phyloP scores from a whole-genome alignment of 2,329 filamentous ascomycete species.

The Ceratocystiopsis sp. region DNA sequence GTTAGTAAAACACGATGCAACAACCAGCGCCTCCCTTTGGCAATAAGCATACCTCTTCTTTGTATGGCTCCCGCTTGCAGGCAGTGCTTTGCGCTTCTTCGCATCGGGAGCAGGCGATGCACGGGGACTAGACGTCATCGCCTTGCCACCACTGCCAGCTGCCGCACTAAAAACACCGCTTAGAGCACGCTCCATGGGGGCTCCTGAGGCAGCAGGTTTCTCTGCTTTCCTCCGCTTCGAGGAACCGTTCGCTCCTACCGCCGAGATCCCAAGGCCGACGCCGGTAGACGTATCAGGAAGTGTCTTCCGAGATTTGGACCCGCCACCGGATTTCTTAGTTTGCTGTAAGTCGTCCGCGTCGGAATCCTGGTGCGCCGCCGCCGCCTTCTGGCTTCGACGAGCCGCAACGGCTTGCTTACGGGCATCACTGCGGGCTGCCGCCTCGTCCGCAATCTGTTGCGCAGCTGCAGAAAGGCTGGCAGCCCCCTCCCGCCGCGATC shows the following conservation, averaged over 20 bases:
- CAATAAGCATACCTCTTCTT: conserved; percentile 53
- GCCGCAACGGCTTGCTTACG: conserved; percentile 67
- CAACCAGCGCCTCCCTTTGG: conserved; percentile 15
- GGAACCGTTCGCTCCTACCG: conserved; percentile 34
- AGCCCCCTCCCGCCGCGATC: conserved; percentile 62
- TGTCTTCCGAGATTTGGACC: conserved; percentile 43
- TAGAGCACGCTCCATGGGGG: conserved; percentile 50
- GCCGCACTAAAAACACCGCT: conserved; percentile 33
- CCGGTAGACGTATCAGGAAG: conserved; percentile 12
- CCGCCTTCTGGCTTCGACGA: conserved; percentile 48
- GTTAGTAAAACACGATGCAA: conserved; percentile 6
- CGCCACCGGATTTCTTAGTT: conserved; percentile 45
- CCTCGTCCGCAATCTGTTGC: conserved; percentile 65
- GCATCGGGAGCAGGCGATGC: conserved; percentile 54
- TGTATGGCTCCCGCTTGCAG: conserved; percentile 46
- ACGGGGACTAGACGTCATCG: conserved; percentile 46
- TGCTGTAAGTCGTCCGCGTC: conserved; percentile 52
- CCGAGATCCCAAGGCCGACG: conserved; percentile 50
- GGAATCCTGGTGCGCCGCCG: conserved; percentile 36
- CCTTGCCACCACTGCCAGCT: conserved; percentile 29
- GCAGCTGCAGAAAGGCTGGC: conserved; percentile 62
- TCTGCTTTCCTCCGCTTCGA: conserved; percentile 72
- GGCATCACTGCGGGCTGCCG: conserved; percentile 67
- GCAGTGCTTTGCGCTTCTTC: conserved; percentile 54
- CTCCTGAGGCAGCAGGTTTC: conserved; percentile 32